Base-by-base conservation (phyloP, 2,329 filamentous ascomycete genomes). In the Blastomyces parvus region DNA sequence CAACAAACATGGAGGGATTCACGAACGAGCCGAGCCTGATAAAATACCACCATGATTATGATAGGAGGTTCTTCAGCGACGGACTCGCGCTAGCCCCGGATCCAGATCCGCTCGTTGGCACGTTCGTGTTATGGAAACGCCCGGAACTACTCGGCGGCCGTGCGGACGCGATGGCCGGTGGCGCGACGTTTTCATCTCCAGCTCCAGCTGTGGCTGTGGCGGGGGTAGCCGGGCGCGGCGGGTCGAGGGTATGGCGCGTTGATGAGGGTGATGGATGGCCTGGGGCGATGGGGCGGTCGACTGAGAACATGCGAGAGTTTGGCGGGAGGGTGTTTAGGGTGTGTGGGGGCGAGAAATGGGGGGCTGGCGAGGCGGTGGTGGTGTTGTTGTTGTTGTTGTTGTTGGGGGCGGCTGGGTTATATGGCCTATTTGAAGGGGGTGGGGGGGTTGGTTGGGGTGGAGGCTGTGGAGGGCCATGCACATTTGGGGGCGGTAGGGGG, bases 61-160 rank as follows among this genome's bases (percentile, higher is more conserved):
- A 88, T 62, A 92, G 80, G 59, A 92, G 75, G 70, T 92, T 91
- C 69, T 86, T 84, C 65, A 92, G 74, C 11, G 88, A 91, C 13
- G 89, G 88, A 70, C 86, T 91, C 19, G 88, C 88, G 70, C 89
- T 91, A 3, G 88, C 88, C n/a, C 88, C 88, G 60, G 75, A 75
- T 40, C 70, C 71, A 2, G 64, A 50, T 67, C 65, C 59, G 46
- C 58, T 67, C 11, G 66, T 69, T 0, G 67, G 58, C 19, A 63
- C 63, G 38, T 60, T 67, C 22, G 63, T 38, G 14, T 57, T 58
- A 55, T 59, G 53, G 53, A 72, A 69, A 48, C 74, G 69, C 52
- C 69, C 67, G 36, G 68, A 70, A 64, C 67, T 73, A 22, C 70
- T 64, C n/a, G n/a, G n/a, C 19, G 70, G 65, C 50, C 67, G 69